phyloP scores from a whole-genome alignment of 805 yeast genomes.

The Yamadazyma paraphyllophila region DNA sequence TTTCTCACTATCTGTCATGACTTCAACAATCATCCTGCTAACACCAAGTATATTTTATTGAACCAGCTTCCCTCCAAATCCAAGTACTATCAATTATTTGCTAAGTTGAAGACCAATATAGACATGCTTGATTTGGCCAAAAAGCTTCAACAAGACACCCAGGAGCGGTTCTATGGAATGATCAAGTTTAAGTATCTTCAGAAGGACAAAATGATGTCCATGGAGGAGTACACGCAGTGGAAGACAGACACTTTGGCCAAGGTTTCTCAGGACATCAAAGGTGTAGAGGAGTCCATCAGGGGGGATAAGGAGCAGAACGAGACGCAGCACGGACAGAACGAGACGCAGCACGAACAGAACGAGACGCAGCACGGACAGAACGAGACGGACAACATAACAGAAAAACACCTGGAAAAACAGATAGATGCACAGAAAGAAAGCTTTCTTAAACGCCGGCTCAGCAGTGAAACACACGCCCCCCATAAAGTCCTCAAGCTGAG shows the following conservation, averaged over 20 bases:
- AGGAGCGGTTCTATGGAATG: constrained; percentile 35
- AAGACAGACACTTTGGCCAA: not conserved
- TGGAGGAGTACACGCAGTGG: constrained; percentile 13
- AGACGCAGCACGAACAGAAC: too few relatives aligned
- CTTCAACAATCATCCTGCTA: constrained; percentile 63
- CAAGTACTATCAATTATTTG: constrained; percentile 52
- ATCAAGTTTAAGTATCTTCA: constrained; percentile 31
- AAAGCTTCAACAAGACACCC: constrained; percentile 35
- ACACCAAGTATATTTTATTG: constrained; percentile 77
- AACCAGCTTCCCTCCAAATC: constrained; percentile 79
- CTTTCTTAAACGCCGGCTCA: not conserved
- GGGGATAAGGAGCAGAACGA: too few relatives aligned
- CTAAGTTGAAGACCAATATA: constrained; percentile 51
- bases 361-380: too few relatives aligned
- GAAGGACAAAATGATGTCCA: constrained; percentile 23
- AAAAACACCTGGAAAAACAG: too few relatives aligned
- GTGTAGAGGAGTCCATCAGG: too few relatives aligned
- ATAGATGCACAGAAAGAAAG: too few relatives aligned
- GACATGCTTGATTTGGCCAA: constrained; percentile 42
- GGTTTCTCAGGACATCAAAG: not conserved
- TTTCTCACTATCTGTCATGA: constrained; percentile 52
- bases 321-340: too few relatives aligned
- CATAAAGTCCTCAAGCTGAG: too few relatives aligned
- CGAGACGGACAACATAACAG: too few relatives aligned
- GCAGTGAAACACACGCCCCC: too few relatives aligned